Percentiles rank a stretch among this genome's conserved stretches.
These are phyloP conservation scores for Tulasnella sp. DNA, from an alignment of 768 basidiomycete genomes.

Conservation along the genomic window DNA sequence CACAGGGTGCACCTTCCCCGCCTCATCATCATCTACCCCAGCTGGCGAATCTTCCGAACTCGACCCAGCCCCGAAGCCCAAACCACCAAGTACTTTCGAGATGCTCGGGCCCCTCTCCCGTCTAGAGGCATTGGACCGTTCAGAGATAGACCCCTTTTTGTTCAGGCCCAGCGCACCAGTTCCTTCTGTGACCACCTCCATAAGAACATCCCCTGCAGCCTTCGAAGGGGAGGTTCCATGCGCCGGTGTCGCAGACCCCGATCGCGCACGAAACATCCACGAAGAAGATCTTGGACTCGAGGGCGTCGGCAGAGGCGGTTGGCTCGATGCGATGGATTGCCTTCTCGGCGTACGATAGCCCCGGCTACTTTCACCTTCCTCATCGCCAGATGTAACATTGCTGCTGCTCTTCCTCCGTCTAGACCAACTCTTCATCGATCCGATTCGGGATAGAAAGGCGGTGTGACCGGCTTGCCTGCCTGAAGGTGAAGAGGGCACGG, in stretches of 20 bases:
- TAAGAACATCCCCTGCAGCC: too few species aligned
- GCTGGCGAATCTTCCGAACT: too few species aligned
- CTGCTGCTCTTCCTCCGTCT: background rate
- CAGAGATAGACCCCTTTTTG: too few species aligned
- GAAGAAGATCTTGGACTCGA: background rate
- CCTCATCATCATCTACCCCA: too few species aligned
- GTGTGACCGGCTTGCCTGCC: conserved; percentile 24
- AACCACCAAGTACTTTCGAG: conserved; percentile 2
- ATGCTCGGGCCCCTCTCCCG: too few species aligned
- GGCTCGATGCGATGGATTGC: background rate
- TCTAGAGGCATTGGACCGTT: too few species aligned
- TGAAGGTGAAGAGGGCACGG: conserved; percentile 23
- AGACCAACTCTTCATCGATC: conserved; percentile 47
- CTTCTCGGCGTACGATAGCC: background rate
- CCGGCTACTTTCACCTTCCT: too few species aligned
- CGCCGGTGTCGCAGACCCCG: background rate
- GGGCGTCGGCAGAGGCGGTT: background rate
- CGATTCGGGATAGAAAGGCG: conserved; percentile 43
- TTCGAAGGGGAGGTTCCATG: too few species aligned
- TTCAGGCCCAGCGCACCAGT: too few species aligned
- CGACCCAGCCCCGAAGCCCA: conserved; percentile 9
- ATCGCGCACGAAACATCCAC: background rate
- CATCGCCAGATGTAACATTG: too few species aligned
- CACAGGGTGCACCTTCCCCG: background rate
- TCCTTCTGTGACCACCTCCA: too few species aligned